phyloP scores from a whole-genome alignment of 768 basidiomycete genomes.

The Suillus sp. region DNA sequence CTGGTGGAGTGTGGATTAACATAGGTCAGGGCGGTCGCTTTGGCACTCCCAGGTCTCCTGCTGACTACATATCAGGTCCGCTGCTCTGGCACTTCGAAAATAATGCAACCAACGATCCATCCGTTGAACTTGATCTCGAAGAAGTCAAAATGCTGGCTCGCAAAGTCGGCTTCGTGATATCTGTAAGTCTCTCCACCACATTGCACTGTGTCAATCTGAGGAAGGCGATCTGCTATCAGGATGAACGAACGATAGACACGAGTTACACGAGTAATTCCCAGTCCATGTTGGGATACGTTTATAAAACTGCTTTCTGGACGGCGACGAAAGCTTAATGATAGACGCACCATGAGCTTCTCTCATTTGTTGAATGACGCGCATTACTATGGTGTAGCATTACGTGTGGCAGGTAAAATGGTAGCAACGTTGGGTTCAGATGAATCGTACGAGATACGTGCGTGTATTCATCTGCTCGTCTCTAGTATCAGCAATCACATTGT shows the following conservation, averaged over 20 bases:
- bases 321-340: constrained; percentile 46
- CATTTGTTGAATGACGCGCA: not conserved
- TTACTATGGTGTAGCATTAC: not conserved
- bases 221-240: constrained; percentile 43
- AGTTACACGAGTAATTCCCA: constrained; percentile 85
- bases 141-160: constrained; percentile 79
- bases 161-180: constrained; percentile 79
- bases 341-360: not conserved
- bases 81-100: constrained; percentile 98
- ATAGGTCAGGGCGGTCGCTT: constrained; percentile 51
- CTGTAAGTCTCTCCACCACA: constrained; percentile 48
- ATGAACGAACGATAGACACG: constrained; percentile 77
- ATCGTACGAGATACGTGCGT: not conserved
- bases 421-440: not conserved
- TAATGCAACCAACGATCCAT: constrained; percentile 75
- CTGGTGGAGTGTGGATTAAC: constrained; percentile 92
- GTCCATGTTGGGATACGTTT: constrained; percentile 84
- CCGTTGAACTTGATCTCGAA: constrained; percentile 87
- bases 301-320: constrained; percentile 85
- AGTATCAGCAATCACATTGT: not conserved
- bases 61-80: constrained; percentile 55
- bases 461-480: not conserved
- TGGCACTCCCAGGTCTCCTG: not conserved
- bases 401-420: not conserved
- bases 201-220: not conserved